Conservation (phyloP, 257 asterid genomes). For the Galeopsis tetrahit region DNA sequence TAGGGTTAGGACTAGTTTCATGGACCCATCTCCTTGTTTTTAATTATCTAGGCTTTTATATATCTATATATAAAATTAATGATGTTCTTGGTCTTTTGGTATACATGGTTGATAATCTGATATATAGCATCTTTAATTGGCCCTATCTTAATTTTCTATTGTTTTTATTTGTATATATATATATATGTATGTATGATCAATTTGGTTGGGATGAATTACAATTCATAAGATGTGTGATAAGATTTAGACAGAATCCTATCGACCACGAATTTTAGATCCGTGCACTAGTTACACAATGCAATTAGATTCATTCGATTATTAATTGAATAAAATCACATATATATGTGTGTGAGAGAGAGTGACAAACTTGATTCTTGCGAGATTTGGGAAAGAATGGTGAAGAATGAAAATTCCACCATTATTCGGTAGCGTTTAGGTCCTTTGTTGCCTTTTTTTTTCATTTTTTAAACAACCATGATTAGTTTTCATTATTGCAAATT, state of each 20-base stretch:
- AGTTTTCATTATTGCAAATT: too few species aligned
- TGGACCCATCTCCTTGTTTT: not conserved
- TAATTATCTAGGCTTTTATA: not conserved
- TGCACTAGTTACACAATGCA: too few species aligned
- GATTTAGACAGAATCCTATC: not conserved
- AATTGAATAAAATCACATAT: too few species aligned
- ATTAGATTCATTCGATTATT: too few species aligned
- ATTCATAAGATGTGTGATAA: not conserved
- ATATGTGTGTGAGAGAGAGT: too few species aligned
- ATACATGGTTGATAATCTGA: not conserved
- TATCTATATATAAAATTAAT: not conserved
- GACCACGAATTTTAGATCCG: too few species aligned
- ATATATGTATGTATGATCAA: not conserved
- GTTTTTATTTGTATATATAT: not conserved
- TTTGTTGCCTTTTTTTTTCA: too few species aligned
- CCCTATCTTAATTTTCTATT: not conserved
- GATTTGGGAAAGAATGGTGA: not conserved
- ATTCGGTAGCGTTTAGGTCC: not conserved
- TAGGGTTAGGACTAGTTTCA: constrained; percentile 38
- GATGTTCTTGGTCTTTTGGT: not conserved
- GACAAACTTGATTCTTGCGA: not conserved
- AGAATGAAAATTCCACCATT: not conserved
- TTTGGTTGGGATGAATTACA: not conserved
- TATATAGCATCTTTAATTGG: not conserved
- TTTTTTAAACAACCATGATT: too few species aligned